Evolutionary conservation across 2,329 filamentous ascomycete genomes (phyloP).

Genomic region (Colletotrichum kahawae): DNA sequence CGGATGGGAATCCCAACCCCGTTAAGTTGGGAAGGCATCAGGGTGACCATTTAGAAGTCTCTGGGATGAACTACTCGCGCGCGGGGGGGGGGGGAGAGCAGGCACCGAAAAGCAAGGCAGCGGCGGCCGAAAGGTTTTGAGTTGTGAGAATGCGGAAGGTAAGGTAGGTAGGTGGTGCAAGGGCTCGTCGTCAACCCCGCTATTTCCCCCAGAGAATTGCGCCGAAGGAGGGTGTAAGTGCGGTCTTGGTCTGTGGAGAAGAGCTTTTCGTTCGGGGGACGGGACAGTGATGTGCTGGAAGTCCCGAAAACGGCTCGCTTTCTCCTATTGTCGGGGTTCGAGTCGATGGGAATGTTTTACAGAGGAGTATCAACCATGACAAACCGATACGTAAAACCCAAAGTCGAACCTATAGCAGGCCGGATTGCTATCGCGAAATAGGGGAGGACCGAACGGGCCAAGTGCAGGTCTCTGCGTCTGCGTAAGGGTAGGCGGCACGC

Average conservation of each 20-base stretch:
- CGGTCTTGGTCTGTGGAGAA: slow-evolving; percentile 15
- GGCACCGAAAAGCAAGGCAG: neutral
- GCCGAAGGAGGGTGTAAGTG: slow-evolving; percentile 22
- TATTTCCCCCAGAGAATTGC: slow-evolving; percentile 19
- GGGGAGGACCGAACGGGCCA: slow-evolving; percentile 18
- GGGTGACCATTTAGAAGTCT: slow-evolving; percentile 21
- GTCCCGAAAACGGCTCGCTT: slow-evolving; percentile 12
- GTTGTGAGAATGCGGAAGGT: neutral
- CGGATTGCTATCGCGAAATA: slow-evolving; percentile 13
- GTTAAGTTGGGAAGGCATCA: slow-evolving; percentile 38
- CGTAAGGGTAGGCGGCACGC: neutral
- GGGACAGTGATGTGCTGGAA: neutral
- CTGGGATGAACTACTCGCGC: slow-evolving; percentile 3
- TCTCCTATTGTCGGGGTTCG: neutral
- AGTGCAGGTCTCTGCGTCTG: slow-evolving; percentile 11
- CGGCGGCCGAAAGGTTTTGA: slow-evolving; percentile 1
- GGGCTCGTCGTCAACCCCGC: slow-evolving; percentile 23
- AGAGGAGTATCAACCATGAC: slow-evolving; percentile 9
- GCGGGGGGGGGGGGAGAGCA: slow-evolving; percentile 10
- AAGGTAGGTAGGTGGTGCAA: neutral
- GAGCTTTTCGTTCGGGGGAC: neutral
- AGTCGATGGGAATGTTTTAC: slow-evolving; percentile 14
- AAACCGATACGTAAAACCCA: slow-evolving; percentile 15
- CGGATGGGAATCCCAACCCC: slow-evolving; percentile 37
- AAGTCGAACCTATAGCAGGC: slow-evolving; percentile 15